A percentile compares a stretch with the other conserved stretches of the same genome.
phyloP scores from a whole-genome alignment of 140 eudicot species.

The Flaveria floridana region DNA sequence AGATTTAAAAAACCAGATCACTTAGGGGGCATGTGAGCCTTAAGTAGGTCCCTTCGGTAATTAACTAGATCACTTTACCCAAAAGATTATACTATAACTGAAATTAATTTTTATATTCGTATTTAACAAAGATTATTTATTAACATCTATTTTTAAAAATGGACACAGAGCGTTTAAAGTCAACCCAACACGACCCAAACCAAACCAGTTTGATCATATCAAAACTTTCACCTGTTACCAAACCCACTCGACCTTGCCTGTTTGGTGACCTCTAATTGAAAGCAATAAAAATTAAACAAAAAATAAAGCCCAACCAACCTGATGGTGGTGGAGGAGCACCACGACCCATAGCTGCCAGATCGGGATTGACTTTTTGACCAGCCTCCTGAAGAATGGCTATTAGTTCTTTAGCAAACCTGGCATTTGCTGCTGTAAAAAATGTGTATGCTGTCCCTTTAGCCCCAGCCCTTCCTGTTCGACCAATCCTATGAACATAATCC shows the following conservation, averaged over 20 bases:
- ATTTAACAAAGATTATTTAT: background rate
- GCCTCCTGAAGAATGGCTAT: slow-evolving; percentile 89
- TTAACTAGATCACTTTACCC: background rate
- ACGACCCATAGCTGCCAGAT: slow-evolving; percentile 92
- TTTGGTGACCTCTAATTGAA: background rate
- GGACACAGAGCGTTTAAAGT: background rate
- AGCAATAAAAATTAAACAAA: background rate
- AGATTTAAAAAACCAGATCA: background rate
- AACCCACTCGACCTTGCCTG: background rate
- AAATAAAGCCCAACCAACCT: slow-evolving; percentile 44
- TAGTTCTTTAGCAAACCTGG: slow-evolving; percentile 93
- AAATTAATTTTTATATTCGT: background rate
- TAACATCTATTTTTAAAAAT: background rate
- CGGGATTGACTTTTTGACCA: slow-evolving; percentile 88
- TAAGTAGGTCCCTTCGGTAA: background rate
- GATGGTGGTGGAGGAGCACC: slow-evolving; percentile 92
- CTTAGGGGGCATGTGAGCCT: background rate
- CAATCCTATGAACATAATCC: slow-evolving; percentile 96
- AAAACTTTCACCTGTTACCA: background rate
- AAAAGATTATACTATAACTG: background rate
- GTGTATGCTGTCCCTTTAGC: slow-evolving; percentile 98
- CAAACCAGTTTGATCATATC: background rate
- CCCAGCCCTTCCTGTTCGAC: slow-evolving; percentile 95
- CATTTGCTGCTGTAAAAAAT: slow-evolving; percentile 95
- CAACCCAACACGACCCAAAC: background rate